Percentiles rank a stretch among this genome's conserved stretches.
Evolutionary conservation across 495 filamentous ascomycete genomes (phyloP).

Genomic region (Penicillium pulvis): DNA sequence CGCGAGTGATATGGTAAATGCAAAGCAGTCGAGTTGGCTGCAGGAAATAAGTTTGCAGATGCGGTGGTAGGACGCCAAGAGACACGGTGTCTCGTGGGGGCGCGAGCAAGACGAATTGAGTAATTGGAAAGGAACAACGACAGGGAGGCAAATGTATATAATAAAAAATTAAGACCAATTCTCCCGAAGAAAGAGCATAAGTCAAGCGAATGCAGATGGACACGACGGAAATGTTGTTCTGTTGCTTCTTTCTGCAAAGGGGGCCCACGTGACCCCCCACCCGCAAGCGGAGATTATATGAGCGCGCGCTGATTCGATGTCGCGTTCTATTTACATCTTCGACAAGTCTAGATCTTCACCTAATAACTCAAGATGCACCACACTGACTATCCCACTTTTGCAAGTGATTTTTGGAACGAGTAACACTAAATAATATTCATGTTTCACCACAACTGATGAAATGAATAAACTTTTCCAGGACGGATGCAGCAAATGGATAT

Average conservation of each 20-base stretch:
- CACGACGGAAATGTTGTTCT: neutral
- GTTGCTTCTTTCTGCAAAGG: slow-evolving; percentile 5
- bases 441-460: too few relatives aligned
- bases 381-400: too few relatives aligned
- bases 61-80: neutral
- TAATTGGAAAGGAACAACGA: neutral
- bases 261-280: slow-evolving; percentile 1
- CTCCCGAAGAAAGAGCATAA: neutral
- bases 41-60: neutral
- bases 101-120: slow-evolving; percentile 1
- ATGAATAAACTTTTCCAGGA: too few relatives aligned
- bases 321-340: neutral
- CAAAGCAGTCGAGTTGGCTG: neutral
- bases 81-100: neutral
- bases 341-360: neutral
- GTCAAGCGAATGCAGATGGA: neutral
- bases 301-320: neutral
- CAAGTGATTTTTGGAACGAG: too few relatives aligned
- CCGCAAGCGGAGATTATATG: slow-evolving; percentile 5
- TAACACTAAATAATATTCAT: too few relatives aligned
- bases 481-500: too few relatives aligned
- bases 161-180: neutral
- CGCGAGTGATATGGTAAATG: neutral
- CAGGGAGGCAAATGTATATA: neutral
- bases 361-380: neutral